These are phyloP conservation scores for Fusarium penzigii DNA, from an alignment of 2,329 filamentous ascomycete genomes.

Conservation along the genomic window DNA sequence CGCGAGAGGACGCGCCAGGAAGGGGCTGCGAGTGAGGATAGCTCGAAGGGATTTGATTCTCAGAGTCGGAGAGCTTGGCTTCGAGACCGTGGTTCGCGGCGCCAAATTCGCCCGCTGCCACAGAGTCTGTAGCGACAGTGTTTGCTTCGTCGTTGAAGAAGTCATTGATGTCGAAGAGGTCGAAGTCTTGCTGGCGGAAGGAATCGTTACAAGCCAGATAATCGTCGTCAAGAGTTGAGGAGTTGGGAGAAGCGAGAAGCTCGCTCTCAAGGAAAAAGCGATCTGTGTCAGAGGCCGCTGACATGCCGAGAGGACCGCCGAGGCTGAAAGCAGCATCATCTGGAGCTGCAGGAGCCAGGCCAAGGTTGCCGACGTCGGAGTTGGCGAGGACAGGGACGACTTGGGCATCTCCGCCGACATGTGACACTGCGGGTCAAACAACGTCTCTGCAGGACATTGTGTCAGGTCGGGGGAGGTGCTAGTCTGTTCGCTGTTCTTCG, in stretches of 20 bases:
- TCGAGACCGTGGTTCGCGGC: constrained; percentile 54
- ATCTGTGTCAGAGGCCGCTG: constrained; percentile 71
- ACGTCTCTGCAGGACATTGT: constrained; percentile 99
- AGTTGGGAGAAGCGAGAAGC: constrained; percentile 73
- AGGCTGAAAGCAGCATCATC: constrained; percentile 66
- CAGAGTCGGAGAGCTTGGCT: constrained; percentile 57
- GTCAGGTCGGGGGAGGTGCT: constrained; percentile 77
- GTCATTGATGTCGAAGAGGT: constrained; percentile 54
- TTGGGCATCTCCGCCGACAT: constrained; percentile 71
- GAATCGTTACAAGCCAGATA: constrained; percentile 63
- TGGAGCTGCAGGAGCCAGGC: constrained; percentile 55
- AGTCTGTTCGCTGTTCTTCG: constrained; percentile 27
- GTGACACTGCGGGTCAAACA: constrained; percentile 99
- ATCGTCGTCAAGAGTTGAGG: constrained; percentile 66
- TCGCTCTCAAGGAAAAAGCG: constrained; percentile 74
- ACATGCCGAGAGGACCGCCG: constrained; percentile 68
- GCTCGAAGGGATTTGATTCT: constrained; percentile 62
- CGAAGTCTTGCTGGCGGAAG: constrained; percentile 47
- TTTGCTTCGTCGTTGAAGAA: constrained; percentile 56
- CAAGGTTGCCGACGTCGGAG: constrained; percentile 40
- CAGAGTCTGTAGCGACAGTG: constrained; percentile 47
- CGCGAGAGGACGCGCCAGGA: constrained; percentile 70
- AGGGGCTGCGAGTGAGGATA: constrained; percentile 73
- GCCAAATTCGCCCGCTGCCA: constrained; percentile 51
- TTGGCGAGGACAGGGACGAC: constrained; percentile 47